Evolutionary conservation across 2,329 filamentous ascomycete genomes (phyloP).

Genomic region (Epichloe gansuensis): DNA sequence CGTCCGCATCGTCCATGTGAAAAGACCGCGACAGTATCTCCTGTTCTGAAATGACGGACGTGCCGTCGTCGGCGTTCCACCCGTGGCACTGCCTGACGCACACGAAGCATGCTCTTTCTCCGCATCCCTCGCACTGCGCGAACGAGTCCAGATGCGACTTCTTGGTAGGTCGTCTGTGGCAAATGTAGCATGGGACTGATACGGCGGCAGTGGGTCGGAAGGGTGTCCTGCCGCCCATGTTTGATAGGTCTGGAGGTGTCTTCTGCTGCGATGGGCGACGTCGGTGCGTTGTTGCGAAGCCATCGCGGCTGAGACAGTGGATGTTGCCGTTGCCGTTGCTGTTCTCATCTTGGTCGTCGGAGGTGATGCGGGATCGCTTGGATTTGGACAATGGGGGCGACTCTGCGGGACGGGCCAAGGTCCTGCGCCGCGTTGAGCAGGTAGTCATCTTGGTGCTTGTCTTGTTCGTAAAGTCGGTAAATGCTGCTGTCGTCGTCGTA

Average conservation of each 20-base stretch:
- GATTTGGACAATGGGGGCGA: constrained; percentile 17
- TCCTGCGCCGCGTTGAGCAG: constrained; percentile 16
- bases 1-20: constrained; percentile 38
- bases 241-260: constrained; percentile 11
- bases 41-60: constrained; percentile 18
- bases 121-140: constrained; percentile 50
- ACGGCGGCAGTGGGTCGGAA: constrained; percentile 11
- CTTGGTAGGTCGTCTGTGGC: constrained; percentile 51
- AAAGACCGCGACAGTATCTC: constrained; percentile 32
- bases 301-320: constrained; percentile 11
- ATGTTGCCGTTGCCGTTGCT: constrained; percentile 13
- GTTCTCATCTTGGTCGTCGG: constrained; percentile 13
- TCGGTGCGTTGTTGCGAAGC: constrained; percentile 10
- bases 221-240: constrained; percentile 4
- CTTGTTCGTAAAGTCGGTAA: constrained; percentile 15
- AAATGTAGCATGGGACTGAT: constrained; percentile 53
- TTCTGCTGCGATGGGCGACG: constrained; percentile 16
- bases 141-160: constrained; percentile 56
- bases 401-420: constrained; percentile 15
- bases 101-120: constrained; percentile 53
- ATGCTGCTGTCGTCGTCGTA: constrained; percentile 14
- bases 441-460: constrained; percentile 16
- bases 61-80: constrained; percentile 20
- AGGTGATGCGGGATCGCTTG: constrained; percentile 15
- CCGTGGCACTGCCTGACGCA: constrained; percentile 53